phyloP scores from a whole-genome alignment of 257 asterid genomes.

The Buddleja alternifolia region DNA sequence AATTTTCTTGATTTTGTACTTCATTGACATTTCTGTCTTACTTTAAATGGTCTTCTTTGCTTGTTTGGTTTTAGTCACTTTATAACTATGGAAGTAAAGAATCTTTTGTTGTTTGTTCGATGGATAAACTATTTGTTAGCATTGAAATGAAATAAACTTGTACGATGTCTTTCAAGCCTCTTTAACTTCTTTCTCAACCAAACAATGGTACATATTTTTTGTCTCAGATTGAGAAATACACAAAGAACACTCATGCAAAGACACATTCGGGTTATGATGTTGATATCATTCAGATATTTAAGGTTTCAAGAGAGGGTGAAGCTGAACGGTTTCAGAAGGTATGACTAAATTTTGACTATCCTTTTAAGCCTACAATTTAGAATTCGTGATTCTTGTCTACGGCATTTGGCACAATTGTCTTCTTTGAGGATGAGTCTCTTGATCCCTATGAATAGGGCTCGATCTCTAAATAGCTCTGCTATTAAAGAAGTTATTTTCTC shows the following conservation, averaged over 20 bases:
- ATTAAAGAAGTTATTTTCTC: background rate
- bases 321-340: conserved; percentile 74
- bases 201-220: conserved; percentile 12
- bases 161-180: background rate
- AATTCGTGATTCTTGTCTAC: too few relatives aligned
- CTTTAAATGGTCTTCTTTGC: background rate
- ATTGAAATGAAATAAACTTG: background rate
- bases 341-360: background rate
- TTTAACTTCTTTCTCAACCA: conserved; percentile 11
- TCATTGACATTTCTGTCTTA: background rate
- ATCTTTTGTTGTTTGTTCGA: background rate
- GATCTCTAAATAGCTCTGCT: too few relatives aligned
- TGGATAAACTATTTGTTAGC: background rate
- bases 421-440: too few relatives aligned
- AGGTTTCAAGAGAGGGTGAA: conserved; percentile 84
- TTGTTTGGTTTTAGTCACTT: conserved; percentile 21
- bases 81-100: background rate
- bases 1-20: conserved; percentile 25
- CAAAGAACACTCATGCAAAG: conserved; percentile 89
- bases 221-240: conserved; percentile 72
- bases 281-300: conserved; percentile 73
- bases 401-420: too few relatives aligned
- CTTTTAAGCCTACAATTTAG: background rate
- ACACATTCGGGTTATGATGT: conserved; percentile 74
- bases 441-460: too few relatives aligned